A percentile compares a stretch with the other conserved stretches of the same genome.
These are phyloP conservation scores for Neocatenulostroma microsporum DNA, from an alignment of 2,329 filamentous ascomycete species.

Conservation along the genomic window DNA sequence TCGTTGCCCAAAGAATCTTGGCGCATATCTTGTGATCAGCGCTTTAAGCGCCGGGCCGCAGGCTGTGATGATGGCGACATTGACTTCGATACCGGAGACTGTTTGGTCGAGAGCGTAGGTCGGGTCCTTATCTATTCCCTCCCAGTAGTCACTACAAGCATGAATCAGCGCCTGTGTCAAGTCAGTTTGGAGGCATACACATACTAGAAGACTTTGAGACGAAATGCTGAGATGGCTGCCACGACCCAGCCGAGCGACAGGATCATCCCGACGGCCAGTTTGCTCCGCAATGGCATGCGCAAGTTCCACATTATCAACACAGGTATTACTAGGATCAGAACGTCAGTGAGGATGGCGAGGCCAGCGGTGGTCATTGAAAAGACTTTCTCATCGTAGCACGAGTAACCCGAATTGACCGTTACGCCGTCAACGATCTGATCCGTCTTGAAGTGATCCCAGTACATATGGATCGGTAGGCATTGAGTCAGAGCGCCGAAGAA, in stretches of 20 bases:
- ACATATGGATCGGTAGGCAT: slow-evolving; percentile 24
- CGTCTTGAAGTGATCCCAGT: slow-evolving; percentile 8
- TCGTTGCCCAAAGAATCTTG: slow-evolving; percentile 20
- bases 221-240: slow-evolving; percentile 20
- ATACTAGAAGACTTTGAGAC: slow-evolving; percentile 36
- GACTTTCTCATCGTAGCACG: slow-evolving; percentile 27
- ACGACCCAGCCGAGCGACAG: slow-evolving; percentile 28
- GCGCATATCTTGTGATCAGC: slow-evolving; percentile 32
- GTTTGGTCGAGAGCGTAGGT: slow-evolving; percentile 32
- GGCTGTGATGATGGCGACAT: slow-evolving; percentile 45
- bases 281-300: slow-evolving; percentile 34
- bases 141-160: slow-evolving; percentile 33
- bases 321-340: slow-evolving; percentile 36
- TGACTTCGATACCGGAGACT: slow-evolving; percentile 33
- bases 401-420: slow-evolving; percentile 18
- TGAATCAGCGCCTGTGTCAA: too few species aligned
- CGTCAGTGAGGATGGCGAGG: slow-evolving; percentile 31
- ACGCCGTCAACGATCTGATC: slow-evolving; percentile 22
- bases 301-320: slow-evolving; percentile 38
- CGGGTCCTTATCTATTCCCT: slow-evolving; percentile 25
- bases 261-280: slow-evolving; percentile 27
- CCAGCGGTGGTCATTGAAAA: slow-evolving; percentile 31
- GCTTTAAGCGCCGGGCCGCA: slow-evolving; percentile 48
- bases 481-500: slow-evolving; percentile 31
- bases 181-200: too few species aligned